Percentiles rank a stretch among this genome's conserved stretches.
phyloP scores from a whole-genome alignment of 2,329 filamentous ascomycete species.

The Fusarium secorum region DNA sequence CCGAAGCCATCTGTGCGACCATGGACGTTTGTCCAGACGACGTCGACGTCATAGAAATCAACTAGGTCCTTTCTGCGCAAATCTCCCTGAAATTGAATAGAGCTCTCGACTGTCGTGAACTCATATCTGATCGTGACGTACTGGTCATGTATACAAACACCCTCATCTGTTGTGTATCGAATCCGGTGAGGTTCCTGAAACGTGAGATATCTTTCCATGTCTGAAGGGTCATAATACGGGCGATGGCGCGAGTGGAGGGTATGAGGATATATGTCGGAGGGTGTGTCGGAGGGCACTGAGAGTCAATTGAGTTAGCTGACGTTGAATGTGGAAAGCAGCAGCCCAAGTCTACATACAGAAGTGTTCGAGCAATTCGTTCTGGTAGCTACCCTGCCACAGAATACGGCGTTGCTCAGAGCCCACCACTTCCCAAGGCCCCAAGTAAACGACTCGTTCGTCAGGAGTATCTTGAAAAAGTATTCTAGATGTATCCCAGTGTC shows the following conservation, averaged over 20 bases:
- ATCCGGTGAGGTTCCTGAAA: conserved; percentile 59
- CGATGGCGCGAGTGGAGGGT: conserved; percentile 61
- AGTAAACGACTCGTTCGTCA: conserved; percentile 59
- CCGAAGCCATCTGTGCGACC: conserved; percentile 59
- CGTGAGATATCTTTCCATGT: conserved; percentile 58
- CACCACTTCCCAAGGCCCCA: conserved; percentile 62
- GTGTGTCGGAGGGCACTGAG: conserved; percentile 55
- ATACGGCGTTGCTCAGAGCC: conserved; percentile 57
- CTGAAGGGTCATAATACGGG: conserved; percentile 58
- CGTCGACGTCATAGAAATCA: conserved; percentile 61
- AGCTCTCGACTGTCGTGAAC: conserved; percentile 58
- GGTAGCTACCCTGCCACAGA: conserved; percentile 63
- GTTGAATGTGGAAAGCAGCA: background rate
- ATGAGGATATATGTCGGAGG: conserved; percentile 56
- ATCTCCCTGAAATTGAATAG: conserved; percentile 59
- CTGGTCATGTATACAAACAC: conserved; percentile 58
- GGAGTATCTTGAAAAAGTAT: conserved; percentile 59
- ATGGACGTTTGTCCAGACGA: conserved; percentile 60
- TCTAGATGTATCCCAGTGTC: conserved; percentile 45
- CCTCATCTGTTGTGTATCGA: conserved; percentile 57
- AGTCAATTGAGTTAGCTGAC: conserved; percentile 8
- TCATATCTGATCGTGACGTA: conserved; percentile 59
- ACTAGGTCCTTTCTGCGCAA: conserved; percentile 57
- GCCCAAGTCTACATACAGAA: conserved; percentile 50
- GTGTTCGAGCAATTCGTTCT: conserved; percentile 60